Conservation (phyloP, 2,329 filamentous ascomycete genomes). For the Xylariaceae sp. region DNA sequence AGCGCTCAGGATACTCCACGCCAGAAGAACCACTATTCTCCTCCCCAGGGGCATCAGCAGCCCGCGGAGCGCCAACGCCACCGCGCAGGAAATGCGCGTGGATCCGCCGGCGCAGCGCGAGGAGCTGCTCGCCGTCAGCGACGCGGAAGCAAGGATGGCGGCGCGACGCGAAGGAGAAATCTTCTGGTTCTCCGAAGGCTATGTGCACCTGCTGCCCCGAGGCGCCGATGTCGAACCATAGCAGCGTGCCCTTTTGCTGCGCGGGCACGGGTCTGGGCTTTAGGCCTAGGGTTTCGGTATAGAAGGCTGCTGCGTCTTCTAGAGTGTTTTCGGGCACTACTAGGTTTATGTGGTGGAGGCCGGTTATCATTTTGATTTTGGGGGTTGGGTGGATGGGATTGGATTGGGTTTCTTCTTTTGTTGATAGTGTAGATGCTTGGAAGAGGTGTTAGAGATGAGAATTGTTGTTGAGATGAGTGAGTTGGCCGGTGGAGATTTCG, state of each 20-base stretch:
- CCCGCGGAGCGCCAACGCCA: constrained; percentile 46
- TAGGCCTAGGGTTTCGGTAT: constrained; percentile 53
- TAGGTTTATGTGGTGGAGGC: constrained; percentile 56
- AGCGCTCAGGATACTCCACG: constrained; percentile 56
- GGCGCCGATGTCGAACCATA: constrained; percentile 58
- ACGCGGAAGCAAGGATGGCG: constrained; percentile 59
- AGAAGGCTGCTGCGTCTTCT: constrained; percentile 50
- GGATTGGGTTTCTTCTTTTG: neutral
- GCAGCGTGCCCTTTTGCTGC: constrained; percentile 46
- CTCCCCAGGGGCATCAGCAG: constrained; percentile 53
- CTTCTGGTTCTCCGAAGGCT: constrained; percentile 39
- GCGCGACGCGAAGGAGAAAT: constrained; percentile 36
- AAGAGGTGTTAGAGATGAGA: too few species aligned
- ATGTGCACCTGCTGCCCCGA: constrained; percentile 55
- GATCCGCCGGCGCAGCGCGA: constrained; percentile 44
- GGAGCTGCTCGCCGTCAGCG: constrained; percentile 43
- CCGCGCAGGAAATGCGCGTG: constrained; percentile 49
- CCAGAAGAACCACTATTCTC: constrained; percentile 43
- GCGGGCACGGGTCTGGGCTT: constrained; percentile 48
- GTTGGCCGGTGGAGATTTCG: too few species aligned
- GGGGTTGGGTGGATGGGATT: too few species aligned
- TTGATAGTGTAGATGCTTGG: too few species aligned
- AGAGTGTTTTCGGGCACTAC: constrained; percentile 52
- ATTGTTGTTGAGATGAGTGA: too few species aligned
- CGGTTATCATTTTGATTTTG: constrained; percentile 43